A percentile compares a stretch with the other conserved stretches of the same genome.
Conservation (phyloP, 352 stramenopile species). For the Phytophthora foliorum region DNA sequence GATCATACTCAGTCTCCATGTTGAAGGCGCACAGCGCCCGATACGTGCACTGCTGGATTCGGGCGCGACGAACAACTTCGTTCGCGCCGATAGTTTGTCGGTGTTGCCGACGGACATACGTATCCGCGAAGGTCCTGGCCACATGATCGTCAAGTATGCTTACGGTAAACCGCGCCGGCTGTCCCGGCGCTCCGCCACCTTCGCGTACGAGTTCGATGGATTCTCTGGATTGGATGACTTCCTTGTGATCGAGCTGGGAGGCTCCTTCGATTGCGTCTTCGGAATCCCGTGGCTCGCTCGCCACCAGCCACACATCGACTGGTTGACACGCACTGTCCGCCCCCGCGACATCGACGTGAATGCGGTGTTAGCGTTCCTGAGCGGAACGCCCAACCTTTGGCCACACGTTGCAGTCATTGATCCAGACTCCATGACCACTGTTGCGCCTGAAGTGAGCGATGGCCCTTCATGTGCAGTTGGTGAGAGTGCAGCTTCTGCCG, state of each 20-base stretch:
- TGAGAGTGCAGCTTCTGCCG: background rate
- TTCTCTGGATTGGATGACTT: slow-evolving; percentile 32
- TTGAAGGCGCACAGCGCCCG: slow-evolving; percentile 9
- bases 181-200: slow-evolving; percentile 13
- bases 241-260: slow-evolving; percentile 41
- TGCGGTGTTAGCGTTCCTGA: slow-evolving; percentile 12
- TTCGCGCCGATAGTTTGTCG: slow-evolving; percentile 18
- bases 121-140: slow-evolving; percentile 6
- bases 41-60: slow-evolving; percentile 30
- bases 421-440: slow-evolving; percentile 9
- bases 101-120: slow-evolving; percentile 21
- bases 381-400: slow-evolving; percentile 14
- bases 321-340: slow-evolving; percentile 22
- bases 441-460: slow-evolving; percentile 18
- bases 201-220: slow-evolving; percentile 31
- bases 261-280: slow-evolving; percentile 40
- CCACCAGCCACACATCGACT: slow-evolving; percentile 37
- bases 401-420: slow-evolving; percentile 28
- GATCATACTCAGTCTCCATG: slow-evolving; percentile 26
- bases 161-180: slow-evolving; percentile 20
- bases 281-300: slow-evolving; percentile 38
- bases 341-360: slow-evolving; percentile 29
- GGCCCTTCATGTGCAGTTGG: slow-evolving; percentile 27
- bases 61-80: slow-evolving; percentile 39
- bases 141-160: slow-evolving; percentile 30